phyloP scores from a whole-genome alignment of 176 grass and related monocot species.

The Otatea glauca region DNA sequence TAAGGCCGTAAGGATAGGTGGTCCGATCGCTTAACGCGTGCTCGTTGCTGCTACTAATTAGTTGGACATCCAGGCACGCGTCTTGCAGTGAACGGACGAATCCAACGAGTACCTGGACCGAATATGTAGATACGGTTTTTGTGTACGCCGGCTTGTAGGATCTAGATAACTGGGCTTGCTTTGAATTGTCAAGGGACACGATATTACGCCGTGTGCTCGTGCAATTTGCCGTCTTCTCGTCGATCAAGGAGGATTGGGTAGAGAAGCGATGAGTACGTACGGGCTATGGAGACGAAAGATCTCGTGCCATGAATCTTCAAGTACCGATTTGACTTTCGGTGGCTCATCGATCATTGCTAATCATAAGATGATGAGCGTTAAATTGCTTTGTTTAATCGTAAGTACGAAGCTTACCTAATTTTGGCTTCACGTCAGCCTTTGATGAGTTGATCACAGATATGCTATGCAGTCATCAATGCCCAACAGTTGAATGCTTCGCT shows the following conservation, averaged over 20 bases:
- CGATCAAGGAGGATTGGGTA: no score
- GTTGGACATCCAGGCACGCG: not conserved
- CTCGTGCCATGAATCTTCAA: not conserved
- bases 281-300: no score
- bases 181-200: not conserved
- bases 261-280: no score
- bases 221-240: no score
- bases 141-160: not conserved
- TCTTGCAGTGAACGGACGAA: not conserved
- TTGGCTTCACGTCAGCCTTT: not conserved
- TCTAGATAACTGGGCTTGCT: not conserved
- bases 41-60: not conserved
- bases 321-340: conserved; percentile 3
- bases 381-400: not conserved
- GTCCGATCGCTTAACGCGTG: not conserved
- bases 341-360: not conserved
- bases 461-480: not conserved
- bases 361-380: not conserved
- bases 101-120: not conserved
- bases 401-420: not conserved
- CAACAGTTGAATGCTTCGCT: not conserved
- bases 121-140: not conserved
- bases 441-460: not conserved
- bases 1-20: not conserved
- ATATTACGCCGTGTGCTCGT: no score